These are phyloP conservation scores for Orbilia quercus DNA, from an alignment of 2,329 filamentous ascomycete genomes.

Conservation along the genomic window DNA sequence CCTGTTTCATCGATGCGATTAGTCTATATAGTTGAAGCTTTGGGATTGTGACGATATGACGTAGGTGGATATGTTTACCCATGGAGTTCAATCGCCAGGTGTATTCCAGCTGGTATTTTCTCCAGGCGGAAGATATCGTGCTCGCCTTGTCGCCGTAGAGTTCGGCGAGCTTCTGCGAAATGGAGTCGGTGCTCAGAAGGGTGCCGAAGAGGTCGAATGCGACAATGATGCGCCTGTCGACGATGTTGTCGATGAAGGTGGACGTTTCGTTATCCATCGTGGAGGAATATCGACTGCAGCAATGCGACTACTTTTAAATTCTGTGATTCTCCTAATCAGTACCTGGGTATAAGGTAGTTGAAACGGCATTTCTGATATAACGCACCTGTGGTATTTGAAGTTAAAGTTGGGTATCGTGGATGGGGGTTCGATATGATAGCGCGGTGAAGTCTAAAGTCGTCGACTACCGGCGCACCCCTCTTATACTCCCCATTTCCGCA, in stretches of 20 bases:
- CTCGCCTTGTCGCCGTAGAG: constrained; percentile 67
- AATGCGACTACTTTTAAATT: not conserved
- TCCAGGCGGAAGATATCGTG: constrained; percentile 72
- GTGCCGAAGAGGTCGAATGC: constrained; percentile 83
- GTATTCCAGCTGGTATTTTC: constrained; percentile 79
- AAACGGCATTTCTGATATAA: too few species aligned
- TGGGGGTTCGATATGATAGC: too few species aligned
- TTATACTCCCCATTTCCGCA: not conserved
- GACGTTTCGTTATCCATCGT: constrained; percentile 44
- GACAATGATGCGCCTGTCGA: constrained; percentile 64
- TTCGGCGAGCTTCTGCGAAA: constrained; percentile 69
- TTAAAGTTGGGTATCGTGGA: too few species aligned
- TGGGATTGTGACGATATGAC: not conserved
- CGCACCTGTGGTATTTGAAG: too few species aligned
- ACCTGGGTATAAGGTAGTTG: too few species aligned
- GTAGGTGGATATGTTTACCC: constrained; percentile 66
- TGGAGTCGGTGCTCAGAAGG: constrained; percentile 76
- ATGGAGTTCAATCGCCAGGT: constrained; percentile 81
- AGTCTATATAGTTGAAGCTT: too few species aligned
- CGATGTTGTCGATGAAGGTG: constrained; percentile 41
- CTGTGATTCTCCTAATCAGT: too few species aligned
- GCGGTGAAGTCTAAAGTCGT: too few species aligned
- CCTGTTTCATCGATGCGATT: constrained; percentile 67
- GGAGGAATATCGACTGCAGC: not conserved
- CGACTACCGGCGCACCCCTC: constrained; percentile 5